phyloP scores from a whole-genome alignment of 2,329 filamentous ascomycete species.

The Pleoardoris graminearum region DNA sequence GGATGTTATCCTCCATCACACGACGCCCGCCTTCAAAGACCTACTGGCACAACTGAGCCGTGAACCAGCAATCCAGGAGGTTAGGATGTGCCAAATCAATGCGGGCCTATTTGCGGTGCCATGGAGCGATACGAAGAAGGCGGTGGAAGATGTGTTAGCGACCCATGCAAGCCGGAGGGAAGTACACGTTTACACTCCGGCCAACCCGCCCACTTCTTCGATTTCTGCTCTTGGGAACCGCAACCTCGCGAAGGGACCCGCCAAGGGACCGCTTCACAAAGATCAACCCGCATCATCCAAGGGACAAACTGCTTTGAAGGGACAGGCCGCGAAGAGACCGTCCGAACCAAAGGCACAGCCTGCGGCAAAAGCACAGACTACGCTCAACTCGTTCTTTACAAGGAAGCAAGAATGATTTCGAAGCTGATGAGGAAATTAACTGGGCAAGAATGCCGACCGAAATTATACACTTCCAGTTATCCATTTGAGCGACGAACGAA shows the following conservation, averaged over 20 bases:
- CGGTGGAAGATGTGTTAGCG: slow-evolving; percentile 42
- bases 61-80: slow-evolving; percentile 16
- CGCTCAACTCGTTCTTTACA: neutral
- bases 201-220: neutral
- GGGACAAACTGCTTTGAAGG: neutral
- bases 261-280: too few species aligned
- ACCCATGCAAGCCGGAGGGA: slow-evolving; percentile 24
- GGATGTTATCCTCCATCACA: slow-evolving; percentile 54
- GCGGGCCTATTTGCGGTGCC: slow-evolving; percentile 60
- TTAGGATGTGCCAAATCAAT: slow-evolving; percentile 61
- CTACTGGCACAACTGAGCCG: slow-evolving; percentile 50
- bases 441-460: too few species aligned
- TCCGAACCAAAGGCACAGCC: neutral
- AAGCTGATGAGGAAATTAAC: too few species aligned
- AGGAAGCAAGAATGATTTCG: neutral
- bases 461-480: too few species aligned
- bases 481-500: too few species aligned
- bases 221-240: neutral
- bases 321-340: neutral
- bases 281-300: neutral
- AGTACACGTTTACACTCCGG: slow-evolving; percentile 35
- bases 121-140: slow-evolving; percentile 55
- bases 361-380: neutral
- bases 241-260: neutral
- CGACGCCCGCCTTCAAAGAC: slow-evolving; percentile 53